Conservation (phyloP, 2,329 filamentous ascomycete species). For the Zymoseptoria crescenta region DNA sequence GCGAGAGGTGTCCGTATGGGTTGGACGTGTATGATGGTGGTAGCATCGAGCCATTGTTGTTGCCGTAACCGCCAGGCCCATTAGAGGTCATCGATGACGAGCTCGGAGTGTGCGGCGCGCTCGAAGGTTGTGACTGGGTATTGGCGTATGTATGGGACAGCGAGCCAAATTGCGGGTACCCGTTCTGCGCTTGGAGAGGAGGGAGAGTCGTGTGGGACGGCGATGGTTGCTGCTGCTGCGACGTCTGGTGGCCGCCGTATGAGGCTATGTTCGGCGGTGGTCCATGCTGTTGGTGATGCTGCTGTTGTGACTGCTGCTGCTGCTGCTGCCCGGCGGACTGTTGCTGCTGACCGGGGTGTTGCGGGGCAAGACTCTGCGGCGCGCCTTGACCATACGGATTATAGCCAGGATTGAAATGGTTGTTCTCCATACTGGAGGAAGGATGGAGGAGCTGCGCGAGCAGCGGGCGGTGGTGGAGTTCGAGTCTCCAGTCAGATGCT, state of each 20-base stretch:
- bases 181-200: slow-evolving; percentile 29
- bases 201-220: slow-evolving; percentile 28
- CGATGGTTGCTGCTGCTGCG: slow-evolving; percentile 13
- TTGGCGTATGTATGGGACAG: slow-evolving; percentile 27
- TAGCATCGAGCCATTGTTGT: slow-evolving; percentile 25
- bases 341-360: slow-evolving; percentile 10
- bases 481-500: neutral
- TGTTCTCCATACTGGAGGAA: slow-evolving; percentile 17
- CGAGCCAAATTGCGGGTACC: slow-evolving; percentile 27
- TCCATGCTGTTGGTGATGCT: slow-evolving; percentile 12
- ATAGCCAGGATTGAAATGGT: slow-evolving; percentile 21
- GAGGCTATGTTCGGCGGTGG: slow-evolving; percentile 4
- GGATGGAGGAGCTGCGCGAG: slow-evolving; percentile 2
- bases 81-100: slow-evolving; percentile 24
- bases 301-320: slow-evolving; percentile 19
- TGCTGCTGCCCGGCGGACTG: slow-evolving; percentile 11
- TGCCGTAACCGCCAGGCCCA: slow-evolving; percentile 23
- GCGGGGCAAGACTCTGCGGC: slow-evolving; percentile 9
- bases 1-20: slow-evolving; percentile 23
- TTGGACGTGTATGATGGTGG: slow-evolving; percentile 26
- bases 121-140: slow-evolving; percentile 27
- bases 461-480: slow-evolving; percentile 8
- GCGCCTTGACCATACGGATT: slow-evolving; percentile 16
- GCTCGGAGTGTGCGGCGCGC: slow-evolving; percentile 29
- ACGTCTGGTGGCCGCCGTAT: slow-evolving; percentile 19